Evolutionary conservation across 345 rosid species (phyloP).

Genomic region (Lagerstroemia speciosa): DNA sequence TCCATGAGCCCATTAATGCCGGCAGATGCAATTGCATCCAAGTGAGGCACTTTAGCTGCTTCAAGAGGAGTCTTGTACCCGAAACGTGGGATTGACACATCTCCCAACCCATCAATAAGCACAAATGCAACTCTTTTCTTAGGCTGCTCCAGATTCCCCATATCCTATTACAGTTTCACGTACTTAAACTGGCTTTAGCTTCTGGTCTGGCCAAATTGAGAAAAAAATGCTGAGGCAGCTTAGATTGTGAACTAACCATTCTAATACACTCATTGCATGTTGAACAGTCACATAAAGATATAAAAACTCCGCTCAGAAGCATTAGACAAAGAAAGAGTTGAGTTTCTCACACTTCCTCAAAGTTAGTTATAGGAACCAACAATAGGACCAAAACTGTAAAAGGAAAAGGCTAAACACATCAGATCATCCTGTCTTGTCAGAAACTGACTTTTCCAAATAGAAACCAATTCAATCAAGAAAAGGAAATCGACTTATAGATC

Average conservation of each 20-base stretch:
- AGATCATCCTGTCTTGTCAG: neutral
- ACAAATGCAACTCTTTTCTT: slow-evolving; percentile 81
- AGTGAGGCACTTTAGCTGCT: slow-evolving; percentile 60
- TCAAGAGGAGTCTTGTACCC: slow-evolving; percentile 77
- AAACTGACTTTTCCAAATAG: neutral
- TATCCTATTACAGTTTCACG: slow-evolving; percentile 10
- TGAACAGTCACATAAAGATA: neutral
- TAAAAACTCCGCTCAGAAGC: neutral
- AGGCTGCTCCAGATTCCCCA: slow-evolving; percentile 32
- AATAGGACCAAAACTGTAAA: neutral
- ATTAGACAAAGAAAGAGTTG: neutral
- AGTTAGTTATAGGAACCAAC: neutral
- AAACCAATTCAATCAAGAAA: neutral
- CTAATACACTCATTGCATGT: neutral
- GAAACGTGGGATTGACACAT: slow-evolving; percentile 69
- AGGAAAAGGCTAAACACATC: neutral
- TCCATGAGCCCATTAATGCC: slow-evolving; percentile 97
- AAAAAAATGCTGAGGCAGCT: neutral
- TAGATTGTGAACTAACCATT: neutral
- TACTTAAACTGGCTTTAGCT: neutral
- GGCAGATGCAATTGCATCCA: slow-evolving; percentile 84
- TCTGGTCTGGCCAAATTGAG: slow-evolving; percentile 3
- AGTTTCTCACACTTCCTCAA: neutral
- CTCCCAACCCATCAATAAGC: slow-evolving; percentile 86
- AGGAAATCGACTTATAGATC: neutral